Evolutionary conservation across 495 filamentous ascomycete species (phyloP), one percentile per base, ranked within the genome.

Genomic region (Umbilicaria muhlenbergii): DNA sequence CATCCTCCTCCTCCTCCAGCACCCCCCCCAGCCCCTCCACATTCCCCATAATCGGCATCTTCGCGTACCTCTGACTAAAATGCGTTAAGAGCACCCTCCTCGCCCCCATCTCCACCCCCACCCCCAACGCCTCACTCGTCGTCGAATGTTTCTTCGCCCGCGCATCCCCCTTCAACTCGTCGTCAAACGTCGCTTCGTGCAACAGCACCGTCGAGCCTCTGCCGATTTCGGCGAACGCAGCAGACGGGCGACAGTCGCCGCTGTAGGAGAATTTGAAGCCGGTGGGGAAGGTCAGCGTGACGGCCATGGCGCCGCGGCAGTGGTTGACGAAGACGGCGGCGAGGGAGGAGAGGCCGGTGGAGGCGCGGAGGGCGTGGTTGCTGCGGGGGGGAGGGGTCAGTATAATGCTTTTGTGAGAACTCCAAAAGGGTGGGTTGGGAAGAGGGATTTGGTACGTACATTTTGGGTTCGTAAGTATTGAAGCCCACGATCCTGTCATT

Each of bases 161-260:
- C 11, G 91, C 91, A 40, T 92, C 85, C 3, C 71, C 77, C 12
- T 55, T 34, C 40, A 94, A 68, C 52, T 91, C 82, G 50, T 93
- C 81, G 33, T 89, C 81, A 52, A 98, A 98, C 0, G 91, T 98
- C 45, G 88, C 87, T 69, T 98, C 91, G 65, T 98, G 91, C 39
- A 98, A 74, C 2, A 94, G 69, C 3, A 98, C 65, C 3, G 86
- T 91, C 1, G 82, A 78, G 14, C 73, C 81, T 11, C 63, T 58
- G 15, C 84, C 91, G 38, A 93, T 82, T 13, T 54, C 36, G 7
- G 74, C 75, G 48, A 96, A 95, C 0, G 56, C 49, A 0, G 61
- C 44, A 3, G 77, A 85, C 0, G 91, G 91, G 4, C 91, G 70
- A 54, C 87, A 94, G 60, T 98, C 91, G 38, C 91, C 91, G 10